phyloP scores from a whole-genome alignment of 495 filamentous ascomycete genomes.

The Penicillium tannophilum region DNA sequence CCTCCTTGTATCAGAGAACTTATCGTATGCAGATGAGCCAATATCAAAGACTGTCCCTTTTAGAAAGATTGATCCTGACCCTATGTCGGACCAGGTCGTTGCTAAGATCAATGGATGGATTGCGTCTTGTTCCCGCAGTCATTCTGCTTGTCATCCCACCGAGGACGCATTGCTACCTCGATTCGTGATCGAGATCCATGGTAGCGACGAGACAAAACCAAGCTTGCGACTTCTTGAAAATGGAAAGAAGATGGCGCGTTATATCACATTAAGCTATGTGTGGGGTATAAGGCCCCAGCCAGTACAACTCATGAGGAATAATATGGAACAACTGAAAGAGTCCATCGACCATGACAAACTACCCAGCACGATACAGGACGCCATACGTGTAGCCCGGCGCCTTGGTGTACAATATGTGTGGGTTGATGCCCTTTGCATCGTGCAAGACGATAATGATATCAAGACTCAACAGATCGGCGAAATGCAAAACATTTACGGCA shows the following conservation, averaged over 20 bases:
- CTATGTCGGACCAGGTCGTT: neutral
- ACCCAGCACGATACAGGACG: slow-evolving; percentile 4
- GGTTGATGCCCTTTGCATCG: slow-evolving; percentile 3
- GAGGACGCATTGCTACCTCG: neutral
- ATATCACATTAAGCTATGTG: neutral
- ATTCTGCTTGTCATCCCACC: neutral
- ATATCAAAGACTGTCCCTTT: neutral
- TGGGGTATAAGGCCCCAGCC: neutral
- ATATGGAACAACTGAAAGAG: neutral
- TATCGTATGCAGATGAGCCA: neutral
- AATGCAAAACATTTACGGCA: slow-evolving; percentile 2
- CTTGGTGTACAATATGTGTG: slow-evolving; percentile 1
- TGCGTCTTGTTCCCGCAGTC: neutral
- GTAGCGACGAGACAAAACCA: neutral
- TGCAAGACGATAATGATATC: neutral
- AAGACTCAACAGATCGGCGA: slow-evolving; percentile 2
- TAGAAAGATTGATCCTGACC: neutral
- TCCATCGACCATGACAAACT: neutral
- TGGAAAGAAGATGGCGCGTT: neutral
- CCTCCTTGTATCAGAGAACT: neutral
- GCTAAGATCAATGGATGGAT: slow-evolving; percentile 2
- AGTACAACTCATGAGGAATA: neutral
- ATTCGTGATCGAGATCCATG: slow-evolving; percentile 1
- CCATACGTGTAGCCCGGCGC: slow-evolving; percentile 11
- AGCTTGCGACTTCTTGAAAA: neutral